phyloP scores from a whole-genome alignment of 139 green algal genomes.

The Chlamydomonas sp. region DNA sequence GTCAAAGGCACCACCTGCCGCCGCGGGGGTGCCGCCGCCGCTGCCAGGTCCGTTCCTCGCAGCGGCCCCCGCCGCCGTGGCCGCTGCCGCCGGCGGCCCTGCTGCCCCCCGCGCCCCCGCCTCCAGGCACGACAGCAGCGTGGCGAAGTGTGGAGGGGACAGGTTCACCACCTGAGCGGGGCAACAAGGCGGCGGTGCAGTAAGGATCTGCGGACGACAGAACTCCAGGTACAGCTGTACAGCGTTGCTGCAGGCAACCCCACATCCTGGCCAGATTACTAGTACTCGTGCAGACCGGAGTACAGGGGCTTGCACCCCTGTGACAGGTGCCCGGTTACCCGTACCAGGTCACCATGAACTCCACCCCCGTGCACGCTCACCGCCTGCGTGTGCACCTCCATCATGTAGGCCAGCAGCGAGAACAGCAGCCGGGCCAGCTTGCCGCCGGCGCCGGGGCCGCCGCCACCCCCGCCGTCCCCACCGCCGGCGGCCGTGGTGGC shows the following conservation, averaged over 20 bases:
- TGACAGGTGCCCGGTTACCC: background rate
- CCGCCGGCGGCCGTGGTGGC: background rate
- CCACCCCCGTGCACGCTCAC: background rate
- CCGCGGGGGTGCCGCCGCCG: no score
- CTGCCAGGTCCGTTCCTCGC: background rate
- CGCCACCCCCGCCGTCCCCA: background rate
- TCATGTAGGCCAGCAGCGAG: slow-evolving; percentile 79
- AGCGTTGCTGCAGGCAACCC: background rate
- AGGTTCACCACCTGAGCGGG: slow-evolving; percentile 73
- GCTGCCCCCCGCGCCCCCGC: slow-evolving; percentile 5
- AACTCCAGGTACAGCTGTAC: background rate
- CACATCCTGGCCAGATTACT: no score
- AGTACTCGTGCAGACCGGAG: no score
- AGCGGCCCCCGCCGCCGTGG: slow-evolving; percentile 3
- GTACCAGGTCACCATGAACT: background rate
- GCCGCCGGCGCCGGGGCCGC: slow-evolving; percentile 56
- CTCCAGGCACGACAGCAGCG: slow-evolving; percentile 70
- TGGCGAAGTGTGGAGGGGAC: slow-evolving; percentile 57
- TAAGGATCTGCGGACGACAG: slow-evolving; percentile 42
- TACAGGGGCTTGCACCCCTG: background rate
- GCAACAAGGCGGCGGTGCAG: slow-evolving; percentile 72
- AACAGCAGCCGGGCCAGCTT: slow-evolving; percentile 88
- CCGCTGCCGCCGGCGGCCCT: slow-evolving; percentile 23
- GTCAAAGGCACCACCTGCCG: background rate
- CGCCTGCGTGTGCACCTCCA: slow-evolving; percentile 76